A percentile compares a stretch with the other conserved stretches of the same genome.
Evolutionary conservation across 2,329 filamentous ascomycete genomes (phyloP).

Genomic region (Nigrospora oryzae): DNA sequence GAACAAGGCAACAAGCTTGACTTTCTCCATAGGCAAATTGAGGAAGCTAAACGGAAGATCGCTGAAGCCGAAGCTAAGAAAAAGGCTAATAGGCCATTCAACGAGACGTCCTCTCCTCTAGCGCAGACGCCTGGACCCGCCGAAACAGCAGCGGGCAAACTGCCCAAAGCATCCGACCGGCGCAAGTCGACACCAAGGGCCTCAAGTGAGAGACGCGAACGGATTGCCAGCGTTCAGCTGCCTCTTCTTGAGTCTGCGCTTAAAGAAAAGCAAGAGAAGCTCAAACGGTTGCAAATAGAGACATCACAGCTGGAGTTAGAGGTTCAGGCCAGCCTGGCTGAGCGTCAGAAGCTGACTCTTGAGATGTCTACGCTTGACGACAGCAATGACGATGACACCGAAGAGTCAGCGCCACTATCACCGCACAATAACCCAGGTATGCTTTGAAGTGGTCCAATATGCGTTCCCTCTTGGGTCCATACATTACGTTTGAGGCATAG

Average conservation of each 20-base stretch:
- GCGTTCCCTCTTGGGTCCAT: neutral
- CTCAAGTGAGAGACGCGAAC: slow-evolving; percentile 16
- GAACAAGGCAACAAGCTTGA: slow-evolving; percentile 16
- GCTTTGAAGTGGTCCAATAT: neutral
- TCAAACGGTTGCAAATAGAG: slow-evolving; percentile 37
- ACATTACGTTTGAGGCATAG: no score
- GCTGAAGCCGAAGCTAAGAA: slow-evolving; percentile 50
- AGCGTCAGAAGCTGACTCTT: slow-evolving; percentile 18
- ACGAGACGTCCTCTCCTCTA: slow-evolving; percentile 10
- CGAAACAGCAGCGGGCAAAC: slow-evolving; percentile 4
- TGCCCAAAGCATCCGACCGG: slow-evolving; percentile 7
- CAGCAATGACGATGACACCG: neutral
- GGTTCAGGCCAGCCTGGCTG: slow-evolving; percentile 24
- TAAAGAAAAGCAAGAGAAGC: slow-evolving; percentile 35
- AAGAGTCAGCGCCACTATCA: neutral
- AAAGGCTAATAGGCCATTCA: slow-evolving; percentile 14
- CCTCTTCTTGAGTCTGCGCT: slow-evolving; percentile 28
- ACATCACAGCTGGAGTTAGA: slow-evolving; percentile 40
- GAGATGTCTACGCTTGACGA: slow-evolving; percentile 4
- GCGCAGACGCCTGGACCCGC: slow-evolving; percentile 5
- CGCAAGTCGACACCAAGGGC: slow-evolving; percentile 3
- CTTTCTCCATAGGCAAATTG: slow-evolving; percentile 39
- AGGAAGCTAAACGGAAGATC: slow-evolving; percentile 50
- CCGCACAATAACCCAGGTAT: neutral
- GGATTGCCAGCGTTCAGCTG: slow-evolving; percentile 28